phyloP scores from a whole-genome alignment of 805 yeast species.

The Pichia eremophila region DNA sequence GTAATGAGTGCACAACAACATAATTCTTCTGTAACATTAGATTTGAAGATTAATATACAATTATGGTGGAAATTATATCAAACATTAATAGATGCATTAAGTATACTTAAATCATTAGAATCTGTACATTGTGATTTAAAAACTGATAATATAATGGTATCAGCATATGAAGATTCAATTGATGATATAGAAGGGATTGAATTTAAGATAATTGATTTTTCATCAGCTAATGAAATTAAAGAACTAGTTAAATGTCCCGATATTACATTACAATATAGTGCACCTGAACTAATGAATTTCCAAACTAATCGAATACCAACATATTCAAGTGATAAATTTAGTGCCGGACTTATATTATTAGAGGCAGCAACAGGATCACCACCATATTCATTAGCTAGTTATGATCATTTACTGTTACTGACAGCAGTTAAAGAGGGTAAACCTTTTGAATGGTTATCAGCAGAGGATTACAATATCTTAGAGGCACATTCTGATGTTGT shows the following conservation, averaged over 20 bases:
- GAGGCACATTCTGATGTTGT: constrained; percentile 4
- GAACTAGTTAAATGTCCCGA: constrained; percentile 19
- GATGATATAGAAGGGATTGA: constrained; percentile 12
- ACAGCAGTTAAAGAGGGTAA: constrained; percentile 26
- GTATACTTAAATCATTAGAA: constrained; percentile 18
- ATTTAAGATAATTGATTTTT: constrained; percentile 40
- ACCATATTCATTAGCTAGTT: constrained; percentile 30
- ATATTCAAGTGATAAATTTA: constrained; percentile 31
- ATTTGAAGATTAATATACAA: constrained; percentile 13
- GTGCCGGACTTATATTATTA: constrained; percentile 37
- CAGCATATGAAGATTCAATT: constrained; percentile 21
- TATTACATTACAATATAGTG: constrained; percentile 34
- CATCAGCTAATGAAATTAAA: constrained; percentile 26
- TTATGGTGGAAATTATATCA: constrained; percentile 27
- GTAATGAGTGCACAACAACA: background rate
- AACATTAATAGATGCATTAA: constrained; percentile 20
- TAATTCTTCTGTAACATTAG: constrained; percentile 1
- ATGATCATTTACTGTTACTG: constrained; percentile 25
- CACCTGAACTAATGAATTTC: constrained; percentile 35
- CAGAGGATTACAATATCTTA: constrained; percentile 20
- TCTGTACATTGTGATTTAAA: constrained; percentile 41
- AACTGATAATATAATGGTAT: constrained; percentile 34
- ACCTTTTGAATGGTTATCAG: constrained; percentile 24
- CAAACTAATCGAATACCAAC: constrained; percentile 21
- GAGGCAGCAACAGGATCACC: constrained; percentile 36